Base-by-base conservation (phyloP, 1,139 yeast species). In the Groenewaldozyma auringiensis region DNA sequence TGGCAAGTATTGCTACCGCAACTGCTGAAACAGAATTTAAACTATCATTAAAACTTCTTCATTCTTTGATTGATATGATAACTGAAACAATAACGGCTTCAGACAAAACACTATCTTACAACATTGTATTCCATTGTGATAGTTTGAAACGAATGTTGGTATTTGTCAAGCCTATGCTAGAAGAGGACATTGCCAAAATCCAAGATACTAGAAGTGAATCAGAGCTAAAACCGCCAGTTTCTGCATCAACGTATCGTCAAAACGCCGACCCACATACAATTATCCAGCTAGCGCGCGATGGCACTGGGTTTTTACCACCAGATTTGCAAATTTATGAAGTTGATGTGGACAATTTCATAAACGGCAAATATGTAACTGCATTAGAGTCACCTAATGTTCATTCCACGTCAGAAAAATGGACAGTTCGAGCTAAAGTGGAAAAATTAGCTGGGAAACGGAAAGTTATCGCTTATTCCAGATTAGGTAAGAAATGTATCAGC, bases 11-110 rank as follows among this genome's bases (percentile, higher is more conserved):
- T 6, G 72, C 87, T 0, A 55, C 77, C 0, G 62, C 65, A 43
- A 72, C 85, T 44, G 96, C 94, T 0, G 81, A 83, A 34, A 63
- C 69, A 6, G 96, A 88, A 61, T 85, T 88, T 63, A 75, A 74
- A 53, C 62, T 77, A 42, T 81, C 94, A 11, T 59, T 86, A 49
- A 63, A 70, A 13, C 65, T 87, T 1, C 72, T 88, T 71, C 69
- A 75, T 38, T 65, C 69, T 18, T 50, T 86, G 2, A 55, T 89
- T 51, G 70, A 76, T 32, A 55, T 58, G 3, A 63, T 75, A 29
- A 56, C 62, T 1, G 51, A 55, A 6, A 57, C 8, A 14, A n/a
- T 6, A 14, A 11, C 63, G 17, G 64, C 58, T 21, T 57, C 57
- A 6, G 52, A 50, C 31, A 36, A 43, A 16, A 44, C 50, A 16